Evolutionary conservation across 2,329 filamentous ascomycete species (phyloP).

Genomic region (Fusarium drepaniforme): DNA sequence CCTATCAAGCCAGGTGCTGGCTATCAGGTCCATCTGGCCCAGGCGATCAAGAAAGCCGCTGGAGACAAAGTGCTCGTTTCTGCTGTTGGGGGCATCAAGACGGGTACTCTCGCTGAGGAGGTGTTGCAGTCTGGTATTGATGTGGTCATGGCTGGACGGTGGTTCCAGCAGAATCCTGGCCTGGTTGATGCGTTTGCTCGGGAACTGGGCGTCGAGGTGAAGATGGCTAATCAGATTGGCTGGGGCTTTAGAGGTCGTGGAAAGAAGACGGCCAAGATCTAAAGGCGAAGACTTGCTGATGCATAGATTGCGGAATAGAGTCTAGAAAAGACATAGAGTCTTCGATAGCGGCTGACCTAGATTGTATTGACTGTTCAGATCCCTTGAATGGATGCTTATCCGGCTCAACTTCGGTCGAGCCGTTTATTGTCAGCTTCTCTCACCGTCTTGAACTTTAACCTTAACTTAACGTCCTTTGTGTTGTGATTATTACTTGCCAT

Average conservation of each 20-base stretch:
- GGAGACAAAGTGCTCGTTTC: slow-evolving; percentile 66
- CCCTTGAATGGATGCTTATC: not conserved
- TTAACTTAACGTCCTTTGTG: not conserved
- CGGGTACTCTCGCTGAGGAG: slow-evolving; percentile 59
- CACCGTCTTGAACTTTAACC: not conserved
- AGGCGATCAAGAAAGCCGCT: slow-evolving; percentile 77
- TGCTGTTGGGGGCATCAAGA: slow-evolving; percentile 62
- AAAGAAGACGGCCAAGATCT: not conserved
- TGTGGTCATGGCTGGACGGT: slow-evolving; percentile 60
- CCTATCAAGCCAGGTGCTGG: slow-evolving; percentile 56
- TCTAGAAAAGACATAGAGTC: not conserved
- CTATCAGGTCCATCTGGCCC: slow-evolving; percentile 79
- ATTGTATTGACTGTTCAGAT: fast-evolving
- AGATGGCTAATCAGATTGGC: slow-evolving; percentile 64
- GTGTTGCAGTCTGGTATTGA: slow-evolving; percentile 62
- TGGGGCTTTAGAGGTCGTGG: slow-evolving; percentile 63
- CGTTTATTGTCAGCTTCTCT: not conserved
- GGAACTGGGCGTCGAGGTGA: slow-evolving; percentile 61
- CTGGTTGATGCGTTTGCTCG: slow-evolving; percentile 66
- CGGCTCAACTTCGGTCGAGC: not conserved
- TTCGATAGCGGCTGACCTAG: not conserved
- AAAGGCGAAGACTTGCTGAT: not conserved
- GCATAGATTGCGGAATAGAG: not conserved
- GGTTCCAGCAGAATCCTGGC: slow-evolving; percentile 70
- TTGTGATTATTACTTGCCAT: not conserved